A percentile compares a stretch with the other conserved stretches of the same genome.
Conservation (phyloP, 1,284 basidiomycete species). For the Pseudozyma thailandica region DNA sequence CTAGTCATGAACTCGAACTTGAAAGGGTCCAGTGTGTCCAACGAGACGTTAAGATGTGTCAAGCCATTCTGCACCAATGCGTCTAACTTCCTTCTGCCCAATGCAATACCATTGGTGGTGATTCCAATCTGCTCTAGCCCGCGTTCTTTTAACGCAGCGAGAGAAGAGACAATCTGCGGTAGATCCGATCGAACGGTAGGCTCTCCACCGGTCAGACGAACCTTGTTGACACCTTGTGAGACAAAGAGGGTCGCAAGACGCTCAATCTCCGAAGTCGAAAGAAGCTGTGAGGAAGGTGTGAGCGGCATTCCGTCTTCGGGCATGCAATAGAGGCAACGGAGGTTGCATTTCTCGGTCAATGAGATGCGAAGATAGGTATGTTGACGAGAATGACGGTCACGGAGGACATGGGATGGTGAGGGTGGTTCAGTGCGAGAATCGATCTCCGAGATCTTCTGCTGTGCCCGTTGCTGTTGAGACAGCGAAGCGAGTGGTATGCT, state of each 20-base stretch:
- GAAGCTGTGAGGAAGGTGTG: conserved; percentile 76
- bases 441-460: conserved; percentile 32
- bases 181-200: conserved; percentile 86
- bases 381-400: conserved; percentile 48
- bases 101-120: conserved; percentile 83
- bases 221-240: conserved; percentile 80
- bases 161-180: conserved; percentile 74
- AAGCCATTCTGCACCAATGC: conserved; percentile 78
- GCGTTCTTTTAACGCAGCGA: conserved; percentile 61
- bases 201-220: conserved; percentile 86
- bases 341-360: conserved; percentile 85
- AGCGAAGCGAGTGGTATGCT: neutral
- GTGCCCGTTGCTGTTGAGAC: conserved; percentile 20
- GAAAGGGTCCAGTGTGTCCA: conserved; percentile 86
- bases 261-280: conserved; percentile 80
- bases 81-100: conserved; percentile 77
- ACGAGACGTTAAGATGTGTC: conserved; percentile 77
- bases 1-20: conserved; percentile 88
- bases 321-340: conserved; percentile 92
- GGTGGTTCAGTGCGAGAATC: conserved; percentile 21
- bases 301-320: conserved; percentile 82
- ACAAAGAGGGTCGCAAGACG: conserved; percentile 80
- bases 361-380: conserved; percentile 88
- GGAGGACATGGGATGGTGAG: conserved; percentile 32
- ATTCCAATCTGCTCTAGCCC: conserved; percentile 83